Base-by-base conservation (phyloP, 352 stramenopile genomes). In the Phytopythium ostracodes region DNA sequence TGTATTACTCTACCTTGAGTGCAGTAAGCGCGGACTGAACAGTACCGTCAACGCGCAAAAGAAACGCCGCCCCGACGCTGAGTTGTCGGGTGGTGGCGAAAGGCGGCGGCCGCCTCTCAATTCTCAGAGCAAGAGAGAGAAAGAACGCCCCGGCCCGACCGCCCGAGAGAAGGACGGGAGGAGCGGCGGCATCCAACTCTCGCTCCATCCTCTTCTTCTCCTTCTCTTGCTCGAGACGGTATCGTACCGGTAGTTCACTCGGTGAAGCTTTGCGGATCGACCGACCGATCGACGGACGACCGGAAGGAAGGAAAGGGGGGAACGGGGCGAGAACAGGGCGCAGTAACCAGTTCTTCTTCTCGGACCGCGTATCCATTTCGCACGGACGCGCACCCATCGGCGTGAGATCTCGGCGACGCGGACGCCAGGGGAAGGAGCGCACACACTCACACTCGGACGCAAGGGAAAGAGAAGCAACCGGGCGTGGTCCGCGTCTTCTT, bases 141-240 rank as follows among this genome's bases (percentile, higher is more conserved):
- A n/a, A 44, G 33, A 38, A 38, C 33, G 33, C 33, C 6, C 3
- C 33, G 3, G 33, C 33, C n/a, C 33, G 43, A 1, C n/a, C 43
- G 43, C 5, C 20, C 43, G 43, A 50, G n/a, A 44, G 43, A 50
- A 50, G 42, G 42, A 20, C 42, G 38, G 43, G 22, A 50, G 43
- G 43, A 50, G n/a, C 20, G 7, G n/a, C 18, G 20, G n/a, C 8
- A 17, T 47, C 42, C 43, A 50, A 50, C 43, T 50, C 42, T 47
- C 17, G 42, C 43, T 50, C 43, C 43, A 50, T 50, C 43, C 29
- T 50, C 43, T 50, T 24, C n/a, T 50, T 50, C 43, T 50, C 43
- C n/a, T 3, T 7, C 29, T 3, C 29, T 7, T 33, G 29, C 29
- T 7, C 29, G 29, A n/a, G n/a, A 33, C 38, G 38, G 38, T 18